Percentiles rank a stretch among this genome's conserved stretches.
phyloP scores from a whole-genome alignment of 768 basidiomycete species.

The Tylopilus sp. region DNA sequence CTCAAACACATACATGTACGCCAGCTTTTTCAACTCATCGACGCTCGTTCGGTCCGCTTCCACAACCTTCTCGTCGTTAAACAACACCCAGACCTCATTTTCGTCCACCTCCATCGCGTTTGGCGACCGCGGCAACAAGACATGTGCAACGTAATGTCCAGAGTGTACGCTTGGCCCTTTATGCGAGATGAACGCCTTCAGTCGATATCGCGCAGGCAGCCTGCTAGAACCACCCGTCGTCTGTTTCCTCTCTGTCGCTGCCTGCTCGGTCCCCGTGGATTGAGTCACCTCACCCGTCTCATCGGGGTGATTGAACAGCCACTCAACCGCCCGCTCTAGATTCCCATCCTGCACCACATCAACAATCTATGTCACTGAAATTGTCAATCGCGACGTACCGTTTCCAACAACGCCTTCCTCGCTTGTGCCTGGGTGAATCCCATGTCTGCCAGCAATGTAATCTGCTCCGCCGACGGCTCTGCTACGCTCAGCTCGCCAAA shows the following conservation, averaged over 20 bases:
- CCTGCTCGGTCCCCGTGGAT: conserved; percentile 19
- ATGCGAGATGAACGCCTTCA: conserved; percentile 96
- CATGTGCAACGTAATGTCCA: conserved; percentile 88
- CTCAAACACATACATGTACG: conserved; percentile 95
- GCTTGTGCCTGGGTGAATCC: conserved; percentile 86
- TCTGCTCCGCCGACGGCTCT: conserved; percentile 68
- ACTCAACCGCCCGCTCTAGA: conserved; percentile 86
- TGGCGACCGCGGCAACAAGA: conserved; percentile 32
- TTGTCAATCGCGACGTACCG: conserved; percentile 46
- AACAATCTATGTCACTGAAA: not conserved
- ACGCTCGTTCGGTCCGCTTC: conserved; percentile 83
- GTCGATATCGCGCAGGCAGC: conserved; percentile 72
- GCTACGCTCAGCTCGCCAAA: conserved; percentile 26
- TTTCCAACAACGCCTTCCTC: conserved; percentile 81
- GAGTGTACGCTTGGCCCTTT: conserved; percentile 96
- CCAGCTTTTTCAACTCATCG: conserved; percentile 72
- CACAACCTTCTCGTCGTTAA: conserved; percentile 96
- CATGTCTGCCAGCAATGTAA: conserved; percentile 82
- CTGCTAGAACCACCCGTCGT: conserved; percentile 43
- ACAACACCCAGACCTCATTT: conserved; percentile 75
- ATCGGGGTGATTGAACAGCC: conserved; percentile 93
- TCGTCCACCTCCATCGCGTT: conserved; percentile 30
- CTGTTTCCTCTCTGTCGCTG: conserved; percentile 11
- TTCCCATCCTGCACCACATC: conserved; percentile 54
- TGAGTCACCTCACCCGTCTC: conserved; percentile 65